phyloP scores from a whole-genome alignment of 108 stramenopile species.

The Cyclostephanos tholiformis region DNA sequence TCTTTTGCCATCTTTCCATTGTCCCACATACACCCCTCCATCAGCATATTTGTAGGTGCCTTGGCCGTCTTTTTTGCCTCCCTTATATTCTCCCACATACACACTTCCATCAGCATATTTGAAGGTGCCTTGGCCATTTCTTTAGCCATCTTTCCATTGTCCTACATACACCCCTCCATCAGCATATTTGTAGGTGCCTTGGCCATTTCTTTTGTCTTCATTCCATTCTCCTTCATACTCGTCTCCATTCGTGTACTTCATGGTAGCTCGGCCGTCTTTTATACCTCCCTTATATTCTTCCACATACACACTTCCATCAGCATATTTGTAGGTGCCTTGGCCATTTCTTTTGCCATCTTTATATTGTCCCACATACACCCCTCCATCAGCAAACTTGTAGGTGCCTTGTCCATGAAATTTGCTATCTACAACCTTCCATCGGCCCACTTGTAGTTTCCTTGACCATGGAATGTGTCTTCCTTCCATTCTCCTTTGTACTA shows the following conservation, averaged over 20 bases:
- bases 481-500: not conserved
- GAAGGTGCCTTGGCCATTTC: no score
- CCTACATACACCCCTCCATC: no score
- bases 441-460: not conserved
- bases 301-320: conserved; percentile 5
- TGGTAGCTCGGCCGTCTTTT: conserved; percentile 30
- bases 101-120: no score
- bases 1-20: no score
- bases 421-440: not conserved
- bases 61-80: no score
- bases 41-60: not conserved
- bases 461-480: not conserved
- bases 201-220: no score
- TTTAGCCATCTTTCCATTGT: no score
- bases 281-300: conserved; percentile 3
- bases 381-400: not conserved
- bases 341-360: not conserved
- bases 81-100: no score
- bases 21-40: not conserved
- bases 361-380: not conserved
- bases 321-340: not conserved
- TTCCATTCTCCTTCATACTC: no score
- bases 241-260: no score
- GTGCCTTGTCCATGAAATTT: not conserved
- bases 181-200: no score